These are phyloP conservation scores for Sugiyamaella mastotermitis DNA, from an alignment of 805 yeast genomes.

Conservation along the genomic window DNA sequence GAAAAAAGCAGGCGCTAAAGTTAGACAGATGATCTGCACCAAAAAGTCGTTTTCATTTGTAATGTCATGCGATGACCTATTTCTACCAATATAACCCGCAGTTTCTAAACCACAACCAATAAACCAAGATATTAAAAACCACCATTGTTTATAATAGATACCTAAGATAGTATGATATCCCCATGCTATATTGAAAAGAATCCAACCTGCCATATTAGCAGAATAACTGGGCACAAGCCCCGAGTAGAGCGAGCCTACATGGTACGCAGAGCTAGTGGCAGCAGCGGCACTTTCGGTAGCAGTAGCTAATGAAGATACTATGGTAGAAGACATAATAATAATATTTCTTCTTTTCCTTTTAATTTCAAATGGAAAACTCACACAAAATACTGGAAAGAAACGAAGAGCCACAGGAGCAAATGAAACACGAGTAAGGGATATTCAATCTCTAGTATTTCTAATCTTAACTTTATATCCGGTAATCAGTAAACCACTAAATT, in stretches of 20 bases:
- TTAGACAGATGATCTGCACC: conserved; percentile 61
- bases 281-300: neutral
- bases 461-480: too few species aligned
- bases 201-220: conserved; percentile 54
- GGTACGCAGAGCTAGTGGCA: conserved; percentile 1
- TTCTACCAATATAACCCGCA: conserved; percentile 62
- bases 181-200: conserved; percentile 46
- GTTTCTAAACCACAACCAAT: conserved; percentile 56
- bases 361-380: too few species aligned
- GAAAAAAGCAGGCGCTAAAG: conserved; percentile 75
- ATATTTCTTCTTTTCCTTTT: neutral
- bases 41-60: conserved; percentile 39
- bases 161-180: conserved; percentile 39
- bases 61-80: conserved; percentile 37
- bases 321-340: conserved; percentile 2
- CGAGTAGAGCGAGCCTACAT: conserved; percentile 4
- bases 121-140: conserved; percentile 56
- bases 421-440: too few species aligned
- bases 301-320: neutral
- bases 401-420: too few species aligned
- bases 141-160: conserved; percentile 47
- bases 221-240: conserved; percentile 46
- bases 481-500: too few species aligned
- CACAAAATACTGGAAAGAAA: too few species aligned
- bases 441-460: too few species aligned